Evolutionary conservation across 1,284 basidiomycete genomes (phyloP), one percentile per base, ranked within the genome.

Genomic region (Ceratobasidium sp.): DNA sequence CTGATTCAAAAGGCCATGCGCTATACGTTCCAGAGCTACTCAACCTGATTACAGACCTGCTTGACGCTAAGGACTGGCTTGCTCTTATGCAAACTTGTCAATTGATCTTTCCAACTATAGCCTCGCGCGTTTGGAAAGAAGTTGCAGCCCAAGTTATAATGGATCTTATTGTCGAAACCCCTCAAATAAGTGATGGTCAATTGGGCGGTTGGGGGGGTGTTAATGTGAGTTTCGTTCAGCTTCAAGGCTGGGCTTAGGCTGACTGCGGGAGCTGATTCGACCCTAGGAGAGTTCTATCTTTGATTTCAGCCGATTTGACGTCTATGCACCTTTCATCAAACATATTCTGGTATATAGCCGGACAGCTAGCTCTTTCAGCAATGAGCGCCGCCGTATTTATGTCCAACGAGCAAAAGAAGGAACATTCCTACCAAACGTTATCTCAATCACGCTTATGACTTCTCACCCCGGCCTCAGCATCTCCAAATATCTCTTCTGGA

Each of bases 271-370:
- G 33, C 33, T 33, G 46, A 10, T 17, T 17, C 46, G 46, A 10
- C 17, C 46, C 20, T 26, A 69, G 54, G 23, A 26, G 38, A 20
- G 44, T 38, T 17, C 54, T 20, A n/a, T 17, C 3, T 33, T 69
- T n/a, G 38, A 69, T 17, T 69, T 69, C 23, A 40, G 52, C 3
- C 71, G 71, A 28, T 74, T 74, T 20, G 48, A 64, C 46, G 42
- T 74, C 20, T 74, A 74, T 42, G 71, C 71, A 9, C 61, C 71
- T 6, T 64, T 74, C 28, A 56, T 74, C 6, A 74, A 46, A 44
- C 59, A 65, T 7, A 26, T 74, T 13, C 33, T 42, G 13, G 71
- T 65, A 10, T 65, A 74, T 54, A 61, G 71, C 7, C 71, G 61
- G n/a, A 54, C 71, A 28, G 59, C 59, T 38, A 23, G 48, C 3